Conservation (phyloP, 2,329 filamentous ascomycete species). For the Davidsoniella eucalypti region DNA sequence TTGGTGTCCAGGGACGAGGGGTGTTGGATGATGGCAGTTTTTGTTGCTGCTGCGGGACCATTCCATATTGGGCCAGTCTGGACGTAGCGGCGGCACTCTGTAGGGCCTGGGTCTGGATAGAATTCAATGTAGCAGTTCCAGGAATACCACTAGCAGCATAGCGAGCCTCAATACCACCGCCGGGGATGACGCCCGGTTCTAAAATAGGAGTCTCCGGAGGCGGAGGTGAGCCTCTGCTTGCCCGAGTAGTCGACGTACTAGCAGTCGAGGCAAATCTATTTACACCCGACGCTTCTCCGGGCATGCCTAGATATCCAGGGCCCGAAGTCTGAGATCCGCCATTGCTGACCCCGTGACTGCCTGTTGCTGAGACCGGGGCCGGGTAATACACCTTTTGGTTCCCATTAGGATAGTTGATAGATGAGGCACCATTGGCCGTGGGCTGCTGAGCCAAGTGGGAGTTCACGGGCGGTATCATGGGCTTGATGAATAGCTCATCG, state of each 20-base stretch:
- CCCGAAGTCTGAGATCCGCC: not conserved
- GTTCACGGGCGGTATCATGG: constrained; percentile 29
- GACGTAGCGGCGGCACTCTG: constrained; percentile 70
- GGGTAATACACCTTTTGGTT: constrained; percentile 45
- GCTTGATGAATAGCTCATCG: constrained; percentile 64
- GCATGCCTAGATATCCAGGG: constrained; percentile 22
- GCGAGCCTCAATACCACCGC: constrained; percentile 73
- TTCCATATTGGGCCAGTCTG: constrained; percentile 61
- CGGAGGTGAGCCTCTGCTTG: constrained; percentile 81
- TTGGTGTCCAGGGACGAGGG: constrained; percentile 80
- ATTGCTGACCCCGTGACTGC: no score
- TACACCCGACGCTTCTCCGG: constrained; percentile 30
- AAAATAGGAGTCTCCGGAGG: constrained; percentile 83
- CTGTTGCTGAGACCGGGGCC: constrained; percentile 26
- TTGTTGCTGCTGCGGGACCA: constrained; percentile 20
- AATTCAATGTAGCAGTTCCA: constrained; percentile 66
- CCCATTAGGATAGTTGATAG: constrained; percentile 20
- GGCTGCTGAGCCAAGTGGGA: constrained; percentile 15
- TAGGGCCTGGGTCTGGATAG: constrained; percentile 31
- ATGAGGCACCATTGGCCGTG: not conserved
- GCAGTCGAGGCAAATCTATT: constrained; percentile 63
- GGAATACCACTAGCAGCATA: constrained; percentile 87
- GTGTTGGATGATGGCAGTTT: constrained; percentile 16
- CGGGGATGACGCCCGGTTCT: constrained; percentile 51
- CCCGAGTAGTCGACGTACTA: constrained; percentile 82